These are phyloP conservation scores for Phellopilus nigrolimitatus DNA, from an alignment of 1,284 basidiomycete genomes.

Conservation along the genomic window DNA sequence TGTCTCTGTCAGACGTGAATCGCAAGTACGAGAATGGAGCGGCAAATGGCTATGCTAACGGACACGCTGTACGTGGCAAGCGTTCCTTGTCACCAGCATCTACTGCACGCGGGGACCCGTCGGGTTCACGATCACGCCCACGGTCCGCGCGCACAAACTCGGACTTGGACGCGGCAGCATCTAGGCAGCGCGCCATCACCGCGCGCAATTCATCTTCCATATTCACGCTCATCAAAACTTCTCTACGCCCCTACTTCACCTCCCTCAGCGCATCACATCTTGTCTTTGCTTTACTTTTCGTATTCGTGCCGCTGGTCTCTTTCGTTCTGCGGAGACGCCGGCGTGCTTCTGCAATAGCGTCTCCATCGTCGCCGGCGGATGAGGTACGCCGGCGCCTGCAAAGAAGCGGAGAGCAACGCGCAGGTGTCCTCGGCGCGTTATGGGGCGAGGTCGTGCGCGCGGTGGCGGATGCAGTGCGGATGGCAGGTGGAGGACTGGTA, in stretches of 20 bases:
- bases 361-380: conserved; percentile 38
- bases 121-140: conserved; percentile 2
- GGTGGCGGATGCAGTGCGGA: conserved; percentile 62
- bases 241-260: conserved; percentile 31
- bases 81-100: conserved; percentile 23
- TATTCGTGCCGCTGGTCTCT: conserved; percentile 59
- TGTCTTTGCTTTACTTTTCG: conserved; percentile 45
- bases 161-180: background rate
- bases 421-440: conserved; percentile 34
- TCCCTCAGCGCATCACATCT: conserved; percentile 44
- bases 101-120: background rate
- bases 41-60: too few relatives aligned
- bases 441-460: conserved; percentile 55
- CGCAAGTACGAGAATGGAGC: too few relatives aligned
- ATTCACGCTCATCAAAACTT: conserved; percentile 38
- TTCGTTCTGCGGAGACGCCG: conserved; percentile 42
- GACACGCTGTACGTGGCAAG: conserved; percentile 21
- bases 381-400: conserved; percentile 50
- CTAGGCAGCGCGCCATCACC: background rate
- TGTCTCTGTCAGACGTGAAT: conserved; percentile 23
- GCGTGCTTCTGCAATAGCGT: conserved; percentile 38
- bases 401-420: conserved; percentile 23
- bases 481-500: conserved; percentile 73
- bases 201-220: conserved; percentile 27
- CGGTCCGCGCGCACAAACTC: conserved; percentile 1